Evolutionary conservation across 2,329 filamentous ascomycete genomes (phyloP), one percentile per base, ranked within the genome.

Genomic region (Aphanocladium album): DNA sequence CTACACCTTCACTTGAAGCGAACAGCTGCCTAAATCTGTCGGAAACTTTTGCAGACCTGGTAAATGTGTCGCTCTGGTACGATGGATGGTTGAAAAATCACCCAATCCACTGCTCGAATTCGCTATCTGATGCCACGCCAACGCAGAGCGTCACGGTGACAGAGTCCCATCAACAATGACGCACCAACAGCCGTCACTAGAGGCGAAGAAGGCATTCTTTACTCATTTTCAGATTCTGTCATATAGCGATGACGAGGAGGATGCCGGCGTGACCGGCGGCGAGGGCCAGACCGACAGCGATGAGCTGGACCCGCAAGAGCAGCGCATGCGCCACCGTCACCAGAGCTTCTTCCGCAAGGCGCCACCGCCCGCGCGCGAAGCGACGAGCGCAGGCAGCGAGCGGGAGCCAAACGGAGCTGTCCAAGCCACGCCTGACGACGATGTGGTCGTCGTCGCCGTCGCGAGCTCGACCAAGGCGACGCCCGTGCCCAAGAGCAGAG

Each of bases 141-240:
- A 21, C 37, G 19, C 19, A n/a, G 25, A 33, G 19, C 17, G 19
- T 45, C 5, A 21, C 39, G 39, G n/a, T 55, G 51, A 39, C 51
- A 6, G 6, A 12, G 6, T 6, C 33, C 6, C 33, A 35, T 17
- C 17, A 30, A 12, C 14, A 35, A 73, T 73, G 71, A 37, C 37
- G 27, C 27, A 35, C n/a, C 50, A 50, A 5, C 25, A 61, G 47
- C 54, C 61, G 17, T 56, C 69, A 11, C 62, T 78, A 7, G 65
- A 72, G 54, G 76, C 79, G 39, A 84, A 84, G 66, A 51, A 69
- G 23, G 76, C 72, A 0, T 81, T 79, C 62, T 84, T 83, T 63
- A 64, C 71, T n/a, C 68, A 69, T n/a, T 68, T 83, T 0, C 69
- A 74, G 16, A 66, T 69, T 56, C 64, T 35, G 65, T 72, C 60